phyloP scores from a whole-genome alignment of 78 protist genomes.

The Dictyostelium firmibasis region DNA sequence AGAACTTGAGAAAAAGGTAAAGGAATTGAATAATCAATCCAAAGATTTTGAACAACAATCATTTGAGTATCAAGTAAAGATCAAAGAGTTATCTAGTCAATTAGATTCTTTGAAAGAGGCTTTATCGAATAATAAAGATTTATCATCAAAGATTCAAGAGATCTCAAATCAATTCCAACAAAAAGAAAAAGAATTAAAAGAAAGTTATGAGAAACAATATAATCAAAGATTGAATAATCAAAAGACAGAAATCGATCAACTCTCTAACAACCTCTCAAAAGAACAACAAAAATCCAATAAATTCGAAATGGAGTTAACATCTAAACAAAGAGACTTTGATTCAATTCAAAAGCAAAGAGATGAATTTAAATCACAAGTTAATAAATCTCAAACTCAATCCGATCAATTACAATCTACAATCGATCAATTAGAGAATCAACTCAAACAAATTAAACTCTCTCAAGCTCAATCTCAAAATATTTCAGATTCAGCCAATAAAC shows the following conservation, averaged over 20 bases:
- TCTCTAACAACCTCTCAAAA: not conserved
- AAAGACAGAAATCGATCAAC: conserved; percentile 9
- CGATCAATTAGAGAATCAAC: not conserved
- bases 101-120: conserved; percentile 26
- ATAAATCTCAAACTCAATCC: not conserved
- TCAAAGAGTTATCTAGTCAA: conserved; percentile 21
- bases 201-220: conserved; percentile 41
- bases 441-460: conserved; percentile 17
- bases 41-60: conserved; percentile 22
- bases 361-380: not conserved
- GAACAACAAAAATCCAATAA: not conserved
- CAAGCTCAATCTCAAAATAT: conserved; percentile 41
- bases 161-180: conserved; percentile 14
- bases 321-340: not conserved
- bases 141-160: conserved; percentile 3
- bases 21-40: not conserved
- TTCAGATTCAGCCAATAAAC: not conserved
- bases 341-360: conserved; percentile 23
- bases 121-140: not conserved
- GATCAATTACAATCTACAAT: not conserved
- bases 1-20: not conserved
- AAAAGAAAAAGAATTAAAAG: conserved; percentile 54
- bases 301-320: conserved; percentile 12
- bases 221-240: not conserved
- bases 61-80: conserved; percentile 13